Base-by-base conservation (phyloP, 495 filamentous ascomycete species). In the Penicillium cataractarum region DNA sequence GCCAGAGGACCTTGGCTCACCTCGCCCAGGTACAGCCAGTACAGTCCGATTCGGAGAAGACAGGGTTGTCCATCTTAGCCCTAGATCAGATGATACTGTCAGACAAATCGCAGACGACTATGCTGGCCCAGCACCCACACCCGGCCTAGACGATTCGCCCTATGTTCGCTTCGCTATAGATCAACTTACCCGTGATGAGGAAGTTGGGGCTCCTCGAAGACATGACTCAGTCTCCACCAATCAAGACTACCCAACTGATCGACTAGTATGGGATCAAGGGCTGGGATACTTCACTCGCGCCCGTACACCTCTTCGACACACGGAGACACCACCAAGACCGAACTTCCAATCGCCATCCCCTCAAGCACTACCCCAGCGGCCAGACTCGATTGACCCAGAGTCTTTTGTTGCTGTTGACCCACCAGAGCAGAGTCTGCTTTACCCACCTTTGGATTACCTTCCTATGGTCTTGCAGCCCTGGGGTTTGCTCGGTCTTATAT, bases 101-200 rank as follows among this genome's bases (percentile, higher is more conserved):
- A 65, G 73, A 39, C 70, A 60, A 61, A 62, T 64, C 1, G 66
- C 71, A 29, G 75, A 74, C 56, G 76, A 79, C 39, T 76, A 75
- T 58, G 69, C 70, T 6, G 73, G 77, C 7, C 68, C 71, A 8
- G 78, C 82, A 31, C 80, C 85, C 2, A 89, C 89, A 1, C 89
- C 89, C 1, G 86, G 82, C 13, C 68, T 84, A 48, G 88, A 91
- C 63, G 85, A 90, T 70, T 87, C 84, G 32, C 87, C 88, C 15
- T 90, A 87, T 67, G 87, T 92, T 50, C 86, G 83, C 32, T 91
- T 89, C 70, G 89, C 89, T 37, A 87, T 92, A 52, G 87, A 90
- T 55, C 89, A 91, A 67, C 78, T 92, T 55, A 91, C 89, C 7
- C 75, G 84, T 26, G 86, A 90, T 64, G 87, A 89, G 57, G 83